Percentiles rank a stretch among this genome's conserved stretches.
phyloP scores from a whole-genome alignment of 352 stramenopile genomes.

The Phytophthora pini region DNA sequence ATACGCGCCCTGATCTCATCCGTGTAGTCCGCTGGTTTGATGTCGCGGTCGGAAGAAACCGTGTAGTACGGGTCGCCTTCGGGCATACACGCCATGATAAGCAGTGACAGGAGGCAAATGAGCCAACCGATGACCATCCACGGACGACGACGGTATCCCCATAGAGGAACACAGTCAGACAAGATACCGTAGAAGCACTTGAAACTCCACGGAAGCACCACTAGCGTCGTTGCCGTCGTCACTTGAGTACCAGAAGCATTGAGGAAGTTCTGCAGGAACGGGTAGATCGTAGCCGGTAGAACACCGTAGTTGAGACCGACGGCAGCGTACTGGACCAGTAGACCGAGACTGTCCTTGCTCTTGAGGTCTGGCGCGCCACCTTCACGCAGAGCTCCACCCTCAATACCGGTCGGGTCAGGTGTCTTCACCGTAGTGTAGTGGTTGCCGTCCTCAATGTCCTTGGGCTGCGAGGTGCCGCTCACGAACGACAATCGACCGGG shows the following conservation, averaged over 20 bases:
- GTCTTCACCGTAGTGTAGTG: slow-evolving; percentile 14
- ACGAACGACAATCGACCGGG: slow-evolving; percentile 21
- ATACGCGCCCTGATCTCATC: slow-evolving; percentile 17
- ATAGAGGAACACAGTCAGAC: slow-evolving; percentile 30
- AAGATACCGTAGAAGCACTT: slow-evolving; percentile 39
- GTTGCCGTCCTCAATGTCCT: slow-evolving; percentile 19
- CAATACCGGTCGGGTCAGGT: slow-evolving; percentile 8
- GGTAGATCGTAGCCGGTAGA: slow-evolving; percentile 38
- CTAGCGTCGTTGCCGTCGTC: slow-evolving; percentile 27
- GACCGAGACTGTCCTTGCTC: slow-evolving; percentile 34
- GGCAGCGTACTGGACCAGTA: slow-evolving; percentile 36
- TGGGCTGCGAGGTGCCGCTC: slow-evolving; percentile 22
- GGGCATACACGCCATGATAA: slow-evolving; percentile 36
- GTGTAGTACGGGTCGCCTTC: slow-evolving; percentile 40
- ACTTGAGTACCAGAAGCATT: slow-evolving; percentile 31
- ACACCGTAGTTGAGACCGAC: slow-evolving; percentile 36
- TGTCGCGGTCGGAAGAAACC: slow-evolving; percentile 13
- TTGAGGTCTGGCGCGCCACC: slow-evolving; percentile 22
- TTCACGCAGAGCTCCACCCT: slow-evolving; percentile 30
- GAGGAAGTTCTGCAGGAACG: slow-evolving; percentile 39
- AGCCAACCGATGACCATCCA: slow-evolving; percentile 39
- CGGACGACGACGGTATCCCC: slow-evolving; percentile 26
- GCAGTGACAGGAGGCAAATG: slow-evolving; percentile 38
- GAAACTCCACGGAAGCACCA: slow-evolving; percentile 59
- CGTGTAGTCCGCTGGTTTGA: slow-evolving; percentile 36